A percentile compares a stretch with the other conserved stretches of the same genome.
phyloP scores from a whole-genome alignment of 306 rosid species.

The Coriaria nepalensis region DNA sequence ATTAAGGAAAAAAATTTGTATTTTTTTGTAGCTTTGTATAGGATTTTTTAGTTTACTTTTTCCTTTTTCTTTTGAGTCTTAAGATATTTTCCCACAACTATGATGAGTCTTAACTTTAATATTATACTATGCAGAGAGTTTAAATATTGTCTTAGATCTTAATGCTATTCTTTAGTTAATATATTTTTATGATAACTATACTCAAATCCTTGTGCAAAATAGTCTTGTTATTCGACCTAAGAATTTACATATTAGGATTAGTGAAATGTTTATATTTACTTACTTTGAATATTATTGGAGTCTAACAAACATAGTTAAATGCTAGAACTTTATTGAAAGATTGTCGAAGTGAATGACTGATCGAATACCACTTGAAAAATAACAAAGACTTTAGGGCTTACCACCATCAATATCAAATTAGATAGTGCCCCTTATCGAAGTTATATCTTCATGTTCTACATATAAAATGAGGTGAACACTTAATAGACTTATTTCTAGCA shows the following conservation, averaged over 20 bases:
- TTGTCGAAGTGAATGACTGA: neutral
- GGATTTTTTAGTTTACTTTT: too few species aligned
- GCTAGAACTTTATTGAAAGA: neutral
- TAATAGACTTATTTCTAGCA: too few species aligned
- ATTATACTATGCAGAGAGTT: neutral
- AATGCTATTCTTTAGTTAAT: neutral
- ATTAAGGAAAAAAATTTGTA: too few species aligned
- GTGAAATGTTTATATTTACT: too few species aligned
- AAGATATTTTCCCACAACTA: neutral
- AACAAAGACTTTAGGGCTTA: neutral
- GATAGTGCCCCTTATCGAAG: too few species aligned
- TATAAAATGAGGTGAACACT: neutral
- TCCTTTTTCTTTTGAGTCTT: neutral
- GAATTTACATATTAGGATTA: too few species aligned
- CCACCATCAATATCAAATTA: neutral
- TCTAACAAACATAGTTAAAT: neutral
- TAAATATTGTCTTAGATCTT: neutral
- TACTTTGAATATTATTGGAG: neutral
- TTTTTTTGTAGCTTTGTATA: too few species aligned
- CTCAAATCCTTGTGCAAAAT: neutral
- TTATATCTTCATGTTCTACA: neutral
- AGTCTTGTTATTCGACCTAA: neutral
- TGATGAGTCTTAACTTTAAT: too few species aligned
- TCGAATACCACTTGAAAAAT: neutral
- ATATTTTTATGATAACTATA: neutral